phyloP scores from a whole-genome alignment of 1,139 yeast genomes.

The Scheffersomyces titani region DNA sequence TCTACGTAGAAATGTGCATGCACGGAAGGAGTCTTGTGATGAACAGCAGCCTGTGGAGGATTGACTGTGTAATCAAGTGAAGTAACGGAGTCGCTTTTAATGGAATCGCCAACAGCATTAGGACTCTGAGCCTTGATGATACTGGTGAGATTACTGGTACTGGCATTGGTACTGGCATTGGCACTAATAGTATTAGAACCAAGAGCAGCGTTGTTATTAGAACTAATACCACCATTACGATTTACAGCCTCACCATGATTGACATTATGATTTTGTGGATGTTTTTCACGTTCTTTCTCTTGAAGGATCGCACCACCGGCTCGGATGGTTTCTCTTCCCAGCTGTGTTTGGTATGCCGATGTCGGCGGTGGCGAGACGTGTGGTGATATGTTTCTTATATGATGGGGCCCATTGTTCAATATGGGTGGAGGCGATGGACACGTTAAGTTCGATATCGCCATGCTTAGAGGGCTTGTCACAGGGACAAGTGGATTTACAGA shows the following conservation, averaged over 20 bases:
- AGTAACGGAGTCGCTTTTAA: conserved; percentile 17
- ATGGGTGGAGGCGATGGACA: conserved; percentile 76
- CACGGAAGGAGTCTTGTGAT: conserved; percentile 60
- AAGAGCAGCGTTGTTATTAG: neutral
- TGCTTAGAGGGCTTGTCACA: neutral
- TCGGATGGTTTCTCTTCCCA: conserved; percentile 40
- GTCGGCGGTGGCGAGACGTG: neutral
- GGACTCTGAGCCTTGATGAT: conserved; percentile 12
- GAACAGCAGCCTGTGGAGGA: conserved; percentile 38
- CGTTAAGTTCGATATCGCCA: conserved; percentile 58
- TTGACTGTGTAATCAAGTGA: conserved; percentile 29
- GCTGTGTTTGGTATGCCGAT: neutral
- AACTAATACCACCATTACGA: neutral
- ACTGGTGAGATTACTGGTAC: conserved; percentile 1
- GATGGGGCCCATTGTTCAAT: conserved; percentile 34
- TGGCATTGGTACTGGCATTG: conserved; percentile 7
- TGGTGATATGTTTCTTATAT: conserved; percentile 1
- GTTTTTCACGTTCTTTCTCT: conserved; percentile 20
- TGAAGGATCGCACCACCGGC: conserved; percentile 54
- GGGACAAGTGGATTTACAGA: neutral
- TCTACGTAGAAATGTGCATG: conserved; percentile 84
- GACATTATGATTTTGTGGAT: neutral
- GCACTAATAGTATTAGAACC: conserved; percentile 3
- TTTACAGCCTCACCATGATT: neutral
- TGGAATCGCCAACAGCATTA: conserved; percentile 6